Evolutionary conservation across 805 yeast species (phyloP).

Genomic region (Cyberlindnera subsufficiens): DNA sequence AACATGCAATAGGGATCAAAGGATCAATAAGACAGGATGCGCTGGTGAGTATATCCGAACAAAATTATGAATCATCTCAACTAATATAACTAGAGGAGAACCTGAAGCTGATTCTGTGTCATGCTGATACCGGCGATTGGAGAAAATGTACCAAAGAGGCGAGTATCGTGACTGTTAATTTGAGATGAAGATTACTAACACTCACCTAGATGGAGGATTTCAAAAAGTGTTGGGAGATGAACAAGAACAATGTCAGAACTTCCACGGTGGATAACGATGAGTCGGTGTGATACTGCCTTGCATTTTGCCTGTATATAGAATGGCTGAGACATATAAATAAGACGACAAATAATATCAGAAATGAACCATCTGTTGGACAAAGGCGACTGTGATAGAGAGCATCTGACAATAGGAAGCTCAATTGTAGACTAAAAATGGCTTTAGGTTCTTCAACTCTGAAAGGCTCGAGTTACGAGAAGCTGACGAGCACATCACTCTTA

Average conservation of each 20-base stretch:
- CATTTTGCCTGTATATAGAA: neutral
- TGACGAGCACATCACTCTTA: too few relatives aligned
- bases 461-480: too few relatives aligned
- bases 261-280: constrained; percentile 27
- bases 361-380: too few relatives aligned
- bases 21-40: constrained; percentile 75
- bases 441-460: too few relatives aligned
- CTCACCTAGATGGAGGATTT: constrained; percentile 34
- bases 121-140: constrained; percentile 82
- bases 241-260: constrained; percentile 34
- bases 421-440: too few relatives aligned
- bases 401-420: too few relatives aligned
- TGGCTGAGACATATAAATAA: too few relatives aligned
- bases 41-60: constrained; percentile 32
- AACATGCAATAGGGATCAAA: constrained; percentile 45
- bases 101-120: constrained; percentile 64
- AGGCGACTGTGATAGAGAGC: too few relatives aligned
- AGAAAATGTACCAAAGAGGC: constrained; percentile 63
- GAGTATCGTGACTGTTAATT: constrained; percentile 18
- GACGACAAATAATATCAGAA: too few relatives aligned
- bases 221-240: constrained; percentile 36
- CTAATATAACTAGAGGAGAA: constrained; percentile 45
- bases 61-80: constrained; percentile 1
- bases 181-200: neutral
- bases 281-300: neutral